These are phyloP conservation scores for Hanseniaspora pseudoguilliermondii DNA, from an alignment of 805 yeast genomes.

Conservation along the genomic window DNA sequence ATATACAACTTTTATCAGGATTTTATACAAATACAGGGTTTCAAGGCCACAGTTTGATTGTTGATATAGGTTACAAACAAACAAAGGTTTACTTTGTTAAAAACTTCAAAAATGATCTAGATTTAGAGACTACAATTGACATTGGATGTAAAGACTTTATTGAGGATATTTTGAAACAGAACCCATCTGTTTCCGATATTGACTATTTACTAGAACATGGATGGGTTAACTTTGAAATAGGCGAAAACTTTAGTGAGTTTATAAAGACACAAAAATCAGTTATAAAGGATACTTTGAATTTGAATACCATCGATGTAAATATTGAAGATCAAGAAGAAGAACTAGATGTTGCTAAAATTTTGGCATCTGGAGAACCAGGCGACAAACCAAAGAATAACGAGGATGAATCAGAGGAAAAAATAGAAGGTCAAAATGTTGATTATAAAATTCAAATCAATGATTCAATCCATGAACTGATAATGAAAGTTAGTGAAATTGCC, in stretches of 20 bases:
- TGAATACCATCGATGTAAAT: background rate
- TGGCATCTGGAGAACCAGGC: conserved; percentile 3
- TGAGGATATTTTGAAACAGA: background rate
- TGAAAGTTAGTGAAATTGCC: background rate
- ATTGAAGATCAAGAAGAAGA: conserved; percentile 4
- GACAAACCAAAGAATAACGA: background rate
- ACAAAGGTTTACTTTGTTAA: conserved; percentile 8
- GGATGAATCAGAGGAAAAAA: background rate
- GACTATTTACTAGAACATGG: background rate
- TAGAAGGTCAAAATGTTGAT: background rate
- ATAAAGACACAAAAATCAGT: background rate
- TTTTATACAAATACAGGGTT: conserved; percentile 11
- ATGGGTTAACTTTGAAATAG: conserved; percentile 1
- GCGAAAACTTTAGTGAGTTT: background rate
- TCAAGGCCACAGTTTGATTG: conserved; percentile 10
- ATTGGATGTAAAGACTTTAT: conserved; percentile 3
- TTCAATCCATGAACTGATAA: background rate
- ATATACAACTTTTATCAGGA: background rate
- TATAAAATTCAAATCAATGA: background rate
- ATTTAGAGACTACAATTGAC: conserved; percentile 6
- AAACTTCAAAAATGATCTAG: conserved; percentile 3
- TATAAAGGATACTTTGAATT: background rate
- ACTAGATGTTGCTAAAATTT: conserved; percentile 12
- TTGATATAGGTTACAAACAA: conserved; percentile 6
- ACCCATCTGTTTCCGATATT: background rate